Base-by-base conservation (phyloP, 768 basidiomycete genomes). In the Suillus alpinus region DNA sequence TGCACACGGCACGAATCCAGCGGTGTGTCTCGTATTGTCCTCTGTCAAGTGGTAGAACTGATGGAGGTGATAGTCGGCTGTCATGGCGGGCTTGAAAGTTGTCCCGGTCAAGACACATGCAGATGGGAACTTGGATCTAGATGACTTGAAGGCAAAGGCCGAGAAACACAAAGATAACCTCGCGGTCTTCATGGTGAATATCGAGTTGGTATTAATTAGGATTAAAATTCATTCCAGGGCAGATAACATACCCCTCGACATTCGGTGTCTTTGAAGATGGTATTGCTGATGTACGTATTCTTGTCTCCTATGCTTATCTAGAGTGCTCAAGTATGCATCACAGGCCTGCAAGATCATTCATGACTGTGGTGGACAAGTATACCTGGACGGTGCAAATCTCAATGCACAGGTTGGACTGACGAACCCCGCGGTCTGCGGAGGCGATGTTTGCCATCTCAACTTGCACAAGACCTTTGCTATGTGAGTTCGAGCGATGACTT, bases 1-100 rank as follows among this genome's bases (percentile, higher is more conserved):
- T 66, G 97, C 97, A 2, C 97, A 98, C 76, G 97, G 97, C 46
- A 98, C 97, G 46, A 98, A 99, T 76, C 97, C 97, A 51, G 97
- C 97, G 55, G 93, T 93, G 69, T 77, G 91, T 78, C 12, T 56
- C 26, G 9, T 39, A 20, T 14, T 43, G 56, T 12, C n/a, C 46
- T 44, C 32, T 46, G 31, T 14, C 29, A 7, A 39, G 41, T 26
- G n/a, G 53, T 32, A 56, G 32, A 57, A 39, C 63, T 73, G 50
- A 75, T 56, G 23, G 23, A 43, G 49, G n/a, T 56, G 60, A 2
- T 68, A 95, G 92, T 95, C 94, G 26, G 97, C 97, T 57, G 89
- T 91, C 52, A 95, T 99, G 94, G 94, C 95, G 37, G 96, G 96
- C 13, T 80, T 98, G 73, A 97, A 94, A 74, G 97, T 99, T 41